Evolutionary conservation across 495 filamentous ascomycete species (phyloP).

Genomic region (Penicillium simplicissimum): DNA sequence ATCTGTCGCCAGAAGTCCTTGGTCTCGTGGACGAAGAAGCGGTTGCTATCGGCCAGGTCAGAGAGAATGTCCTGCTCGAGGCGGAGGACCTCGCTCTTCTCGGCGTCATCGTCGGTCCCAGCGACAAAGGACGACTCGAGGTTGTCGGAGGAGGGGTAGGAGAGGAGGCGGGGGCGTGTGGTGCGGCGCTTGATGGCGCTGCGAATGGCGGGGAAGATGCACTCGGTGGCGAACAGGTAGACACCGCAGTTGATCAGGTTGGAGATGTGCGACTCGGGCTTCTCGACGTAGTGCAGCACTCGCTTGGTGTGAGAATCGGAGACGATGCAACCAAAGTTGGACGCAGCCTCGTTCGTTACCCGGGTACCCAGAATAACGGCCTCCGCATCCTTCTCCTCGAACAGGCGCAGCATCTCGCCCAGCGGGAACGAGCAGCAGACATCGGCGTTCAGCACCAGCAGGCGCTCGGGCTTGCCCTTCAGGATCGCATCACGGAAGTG

Average conservation of each 20-base stretch:
- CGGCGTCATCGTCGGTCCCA: slow-evolving; percentile 67
- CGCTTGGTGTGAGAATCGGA: slow-evolving; percentile 92
- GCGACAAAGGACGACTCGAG: slow-evolving; percentile 80
- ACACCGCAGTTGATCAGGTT: slow-evolving; percentile 99
- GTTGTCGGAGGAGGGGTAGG: slow-evolving; percentile 94
- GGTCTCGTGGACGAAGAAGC: slow-evolving; percentile 98
- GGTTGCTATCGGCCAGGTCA: slow-evolving; percentile 94
- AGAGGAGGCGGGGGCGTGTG: slow-evolving; percentile 84
- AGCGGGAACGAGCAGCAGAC: slow-evolving; percentile 99
- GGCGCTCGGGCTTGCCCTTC: slow-evolving; percentile 89
- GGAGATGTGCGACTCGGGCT: slow-evolving; percentile 96
- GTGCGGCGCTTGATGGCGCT: slow-evolving; percentile 94
- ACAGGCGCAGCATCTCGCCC: slow-evolving; percentile 89
- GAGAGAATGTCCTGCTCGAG: slow-evolving; percentile 97
- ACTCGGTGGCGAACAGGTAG: slow-evolving; percentile 93
- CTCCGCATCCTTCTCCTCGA: slow-evolving; percentile 94
- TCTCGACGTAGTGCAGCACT: slow-evolving; percentile 99
- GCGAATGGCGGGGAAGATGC: slow-evolving; percentile 94
- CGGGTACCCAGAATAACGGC: slow-evolving; percentile 95
- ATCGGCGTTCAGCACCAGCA: slow-evolving; percentile 97
- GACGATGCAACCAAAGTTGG: slow-evolving; percentile 97
- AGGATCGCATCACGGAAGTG: slow-evolving; percentile 99
- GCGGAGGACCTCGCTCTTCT: slow-evolving; percentile 85
- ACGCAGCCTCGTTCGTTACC: slow-evolving; percentile 87
- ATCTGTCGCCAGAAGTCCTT: slow-evolving; percentile 99